Evolutionary conservation across 2,329 filamentous ascomycete species (phyloP).

Genomic region (Thelonectria blattea): DNA sequence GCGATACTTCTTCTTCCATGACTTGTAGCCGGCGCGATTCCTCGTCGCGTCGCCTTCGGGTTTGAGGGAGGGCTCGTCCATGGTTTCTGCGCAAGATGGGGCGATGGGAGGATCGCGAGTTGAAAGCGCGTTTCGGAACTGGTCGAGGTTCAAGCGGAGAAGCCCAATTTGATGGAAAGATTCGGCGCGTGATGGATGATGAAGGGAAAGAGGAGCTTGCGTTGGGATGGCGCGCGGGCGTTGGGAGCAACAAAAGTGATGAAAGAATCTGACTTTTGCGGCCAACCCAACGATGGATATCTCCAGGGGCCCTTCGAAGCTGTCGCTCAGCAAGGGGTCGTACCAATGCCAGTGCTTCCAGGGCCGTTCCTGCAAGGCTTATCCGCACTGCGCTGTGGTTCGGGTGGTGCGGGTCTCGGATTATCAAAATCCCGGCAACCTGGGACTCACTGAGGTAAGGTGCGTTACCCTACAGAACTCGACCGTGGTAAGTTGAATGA

Average conservation of each 20-base stretch:
- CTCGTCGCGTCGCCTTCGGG: slow-evolving; percentile 52
- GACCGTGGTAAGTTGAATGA: background rate
- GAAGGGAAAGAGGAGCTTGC: slow-evolving; percentile 16
- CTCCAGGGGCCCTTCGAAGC: slow-evolving; percentile 23
- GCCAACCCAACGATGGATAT: slow-evolving; percentile 8
- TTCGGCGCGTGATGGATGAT: slow-evolving; percentile 20
- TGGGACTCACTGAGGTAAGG: no score
- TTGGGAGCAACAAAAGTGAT: slow-evolving; percentile 15
- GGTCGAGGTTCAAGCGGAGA: slow-evolving; percentile 10
- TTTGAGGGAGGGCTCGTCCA: slow-evolving; percentile 48
- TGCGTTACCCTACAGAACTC: slow-evolving; percentile 3
- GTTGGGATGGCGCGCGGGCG: slow-evolving; percentile 18
- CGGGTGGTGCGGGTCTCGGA: background rate
- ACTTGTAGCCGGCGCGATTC: slow-evolving; percentile 63
- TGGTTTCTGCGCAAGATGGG: slow-evolving; percentile 28
- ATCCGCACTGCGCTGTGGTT: slow-evolving; percentile 2
- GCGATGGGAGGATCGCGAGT: slow-evolving; percentile 8
- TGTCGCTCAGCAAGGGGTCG: slow-evolving; percentile 13
- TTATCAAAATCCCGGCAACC: slow-evolving; percentile 4
- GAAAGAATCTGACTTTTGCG: slow-evolving; percentile 17
- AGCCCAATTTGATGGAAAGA: slow-evolving; percentile 19
- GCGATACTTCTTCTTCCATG: slow-evolving; percentile 91
- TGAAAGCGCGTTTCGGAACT: slow-evolving; percentile 21
- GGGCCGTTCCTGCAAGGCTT: slow-evolving; percentile 9
- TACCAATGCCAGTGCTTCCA: slow-evolving; percentile 15